Base-by-base conservation (phyloP, 257 asterid species). In the Solanum ossicruentum region DNA sequence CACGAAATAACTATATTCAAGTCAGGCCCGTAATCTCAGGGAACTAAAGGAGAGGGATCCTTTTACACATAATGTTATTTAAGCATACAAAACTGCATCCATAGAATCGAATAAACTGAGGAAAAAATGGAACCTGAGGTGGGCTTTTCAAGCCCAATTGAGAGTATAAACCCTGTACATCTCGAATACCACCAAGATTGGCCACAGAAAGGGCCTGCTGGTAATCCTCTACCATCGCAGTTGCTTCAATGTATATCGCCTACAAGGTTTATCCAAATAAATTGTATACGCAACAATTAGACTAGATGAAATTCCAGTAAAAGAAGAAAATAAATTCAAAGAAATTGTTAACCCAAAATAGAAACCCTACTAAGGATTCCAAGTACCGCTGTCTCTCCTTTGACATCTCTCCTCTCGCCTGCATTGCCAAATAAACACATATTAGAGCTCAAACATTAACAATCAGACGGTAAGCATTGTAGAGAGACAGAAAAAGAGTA, bases 321-420 rank as follows among this genome's bases (percentile, higher is more conserved):
- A 61, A 58, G 17, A 6, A 26, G 0, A n/a, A 45, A 41, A 28
- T 41, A 21, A n/a, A 26, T 26, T 12, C 45, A 69, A 84, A 82
- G 26, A 12, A 51, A 82, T 70, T n/a, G 41, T 32, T 83, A 83
- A 67, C 73, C 82, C 56, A 87, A 51, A 51, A 66, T 23, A 49
- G 83, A 83, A 61, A 52, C 13, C 47, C 32, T 93, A 96, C 99
- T 95, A 95, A 61, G 43, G 97, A 88, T 89, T 96, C 98, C 90
- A 95, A 90, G 89, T 95, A 95, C 1, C 98, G 98, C 88, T 95
- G 98, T 84, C 99, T 91, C 93, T 96, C 99, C 81, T 92, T 95
- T 72, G 94, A 92, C 99, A 96, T 96, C 51, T 96, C 99, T 85
- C 93, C 99, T 84, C 97, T 93, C 45, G 98, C 99, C 98, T 96